Conservation (phyloP, 345 rosid genomes). For the Capsella bursapastoris region DNA sequence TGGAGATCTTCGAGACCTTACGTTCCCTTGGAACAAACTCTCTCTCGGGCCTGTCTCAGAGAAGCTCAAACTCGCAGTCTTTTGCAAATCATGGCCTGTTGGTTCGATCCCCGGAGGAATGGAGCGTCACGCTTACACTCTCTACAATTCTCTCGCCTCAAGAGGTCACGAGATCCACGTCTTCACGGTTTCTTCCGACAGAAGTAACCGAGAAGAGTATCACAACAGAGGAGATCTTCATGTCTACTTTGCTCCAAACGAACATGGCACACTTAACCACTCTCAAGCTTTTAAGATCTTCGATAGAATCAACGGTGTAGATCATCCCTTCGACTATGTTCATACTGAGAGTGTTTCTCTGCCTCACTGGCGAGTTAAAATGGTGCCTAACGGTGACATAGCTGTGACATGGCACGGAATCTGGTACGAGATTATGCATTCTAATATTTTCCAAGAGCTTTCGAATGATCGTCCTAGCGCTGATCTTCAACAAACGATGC, state of each 20-base stretch:
- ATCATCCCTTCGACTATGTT: constrained; percentile 59
- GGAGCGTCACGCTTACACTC: constrained; percentile 74
- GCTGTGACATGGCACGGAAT: constrained; percentile 87
- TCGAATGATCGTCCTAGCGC: constrained; percentile 26
- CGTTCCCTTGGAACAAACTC: constrained; percentile 70
- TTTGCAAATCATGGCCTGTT: constrained; percentile 78
- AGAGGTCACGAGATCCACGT: constrained; percentile 74
- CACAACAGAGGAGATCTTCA: constrained; percentile 55
- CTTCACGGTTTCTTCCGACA: constrained; percentile 69
- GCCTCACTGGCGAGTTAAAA: constrained; percentile 67
- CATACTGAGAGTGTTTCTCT: constrained; percentile 77
- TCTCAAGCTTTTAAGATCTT: constrained; percentile 66
- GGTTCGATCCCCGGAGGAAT: constrained; percentile 70
- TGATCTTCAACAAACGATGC: constrained; percentile 66
- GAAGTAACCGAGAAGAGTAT: constrained; percentile 47
- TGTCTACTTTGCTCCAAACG: constrained; percentile 65
- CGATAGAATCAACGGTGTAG: constrained; percentile 44
- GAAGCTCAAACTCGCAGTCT: constrained; percentile 73
- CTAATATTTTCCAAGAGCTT: constrained; percentile 68
- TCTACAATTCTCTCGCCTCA: constrained; percentile 60
- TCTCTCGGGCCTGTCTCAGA: constrained; percentile 55
- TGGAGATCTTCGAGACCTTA: constrained; percentile 67
- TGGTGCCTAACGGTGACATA: constrained; percentile 46
- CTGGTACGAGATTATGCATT: constrained; percentile 80
- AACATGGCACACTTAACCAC: constrained; percentile 60